phyloP scores from a whole-genome alignment of 768 basidiomycete genomes.

The Udeniomyces megalosporus region DNA sequence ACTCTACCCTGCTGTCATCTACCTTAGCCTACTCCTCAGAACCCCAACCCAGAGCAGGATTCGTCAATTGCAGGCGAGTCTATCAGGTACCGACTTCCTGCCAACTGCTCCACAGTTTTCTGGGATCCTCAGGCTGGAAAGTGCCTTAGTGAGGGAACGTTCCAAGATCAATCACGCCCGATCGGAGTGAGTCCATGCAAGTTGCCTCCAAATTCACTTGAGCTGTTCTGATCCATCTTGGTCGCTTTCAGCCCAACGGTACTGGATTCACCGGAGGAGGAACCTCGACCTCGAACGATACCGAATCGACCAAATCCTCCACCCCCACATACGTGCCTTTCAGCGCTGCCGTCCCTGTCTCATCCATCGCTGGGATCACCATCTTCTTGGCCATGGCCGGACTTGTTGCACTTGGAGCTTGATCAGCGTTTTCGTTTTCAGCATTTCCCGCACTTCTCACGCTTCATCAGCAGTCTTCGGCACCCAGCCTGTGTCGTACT shows the following conservation, averaged over 20 bases:
- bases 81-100: constrained; percentile 42
- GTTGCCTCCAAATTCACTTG: constrained; percentile 1
- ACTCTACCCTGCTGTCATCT: background rate
- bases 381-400: no score
- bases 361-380: no score
- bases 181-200: constrained; percentile 54
- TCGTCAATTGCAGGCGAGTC: constrained; percentile 34
- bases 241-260: background rate
- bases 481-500: no score
- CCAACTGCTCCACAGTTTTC: constrained; percentile 60
- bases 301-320: no score
- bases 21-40: constrained; percentile 36
- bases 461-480: no score
- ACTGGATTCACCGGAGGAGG: background rate
- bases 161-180: constrained; percentile 46
- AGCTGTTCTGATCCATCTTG: background rate
- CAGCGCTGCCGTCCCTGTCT: no score
- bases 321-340: no score
- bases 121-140: constrained; percentile 57
- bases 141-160: constrained; percentile 51
- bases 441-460: no score
- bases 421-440: no score
- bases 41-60: constrained; percentile 55
- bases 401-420: no score
- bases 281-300: no score